Conservation (phyloP, 2,329 filamentous ascomycete species). For the Ascochyta koolunga region DNA sequence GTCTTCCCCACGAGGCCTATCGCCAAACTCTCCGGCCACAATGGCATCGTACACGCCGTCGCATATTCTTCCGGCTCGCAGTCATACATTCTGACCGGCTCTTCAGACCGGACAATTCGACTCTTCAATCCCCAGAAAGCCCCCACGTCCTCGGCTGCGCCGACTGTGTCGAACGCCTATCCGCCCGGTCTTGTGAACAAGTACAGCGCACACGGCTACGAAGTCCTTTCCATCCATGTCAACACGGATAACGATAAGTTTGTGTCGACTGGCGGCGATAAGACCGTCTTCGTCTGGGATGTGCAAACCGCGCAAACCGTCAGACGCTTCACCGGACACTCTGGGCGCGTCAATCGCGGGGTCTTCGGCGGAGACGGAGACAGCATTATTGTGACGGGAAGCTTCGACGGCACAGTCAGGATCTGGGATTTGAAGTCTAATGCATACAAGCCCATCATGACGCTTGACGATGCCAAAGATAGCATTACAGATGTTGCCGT, state of each 20-base stretch:
- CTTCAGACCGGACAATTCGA: conserved; percentile 81
- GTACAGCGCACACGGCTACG: conserved; percentile 90
- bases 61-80: conserved; percentile 57
- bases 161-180: conserved; percentile 30
- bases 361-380: conserved; percentile 79
- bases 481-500: conserved; percentile 59
- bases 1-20: conserved; percentile 50
- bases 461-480: conserved; percentile 74
- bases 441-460: conserved; percentile 70
- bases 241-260: conserved; percentile 80
- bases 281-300: conserved; percentile 92
- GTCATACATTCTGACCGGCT: conserved; percentile 76
- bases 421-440: conserved; percentile 62
- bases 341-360: conserved; percentile 76
- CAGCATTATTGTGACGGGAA: conserved; percentile 71
- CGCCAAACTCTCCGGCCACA: conserved; percentile 51
- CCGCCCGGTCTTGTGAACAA: conserved; percentile 73
- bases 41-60: conserved; percentile 57
- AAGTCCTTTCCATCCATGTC: conserved; percentile 82
- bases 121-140: conserved; percentile 78
- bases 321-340: conserved; percentile 75
- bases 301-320: conserved; percentile 79
- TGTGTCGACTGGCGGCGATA: conserved; percentile 86
- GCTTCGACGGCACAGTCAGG: conserved; percentile 76
- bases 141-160: conserved; percentile 43